Evolutionary conservation across 805 yeast genomes (phyloP), one percentile per base, ranked within the genome.

Genomic region (Martiniozyma abietophila): DNA sequence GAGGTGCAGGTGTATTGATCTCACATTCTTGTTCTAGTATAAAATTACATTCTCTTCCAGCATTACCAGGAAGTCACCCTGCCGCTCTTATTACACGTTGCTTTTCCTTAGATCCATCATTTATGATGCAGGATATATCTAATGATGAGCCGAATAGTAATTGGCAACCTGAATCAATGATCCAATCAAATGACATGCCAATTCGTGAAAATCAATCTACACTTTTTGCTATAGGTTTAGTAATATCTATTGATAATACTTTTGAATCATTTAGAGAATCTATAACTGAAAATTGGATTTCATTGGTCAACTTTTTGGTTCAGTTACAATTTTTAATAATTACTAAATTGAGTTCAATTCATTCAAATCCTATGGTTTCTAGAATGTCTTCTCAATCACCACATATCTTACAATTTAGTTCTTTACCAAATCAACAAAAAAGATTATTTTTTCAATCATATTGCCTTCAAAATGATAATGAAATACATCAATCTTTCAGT

Each of bases 1-100:
- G 79, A 9, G 65, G 70, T 33, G 48, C 49, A 35, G 77, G 78
- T 1, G 53, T 72, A 21, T 71, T 74, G 7, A 54, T 68, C 6
- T 67, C 60, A 38, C 75, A 71, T 36, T 50, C 58, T 12, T 56
- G 58, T 14, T 50, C 61, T 16, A 50, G 64, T 9, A 66, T 72
- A 4, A 72, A 72, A 40, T 46, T 71, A 2, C 76, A 72, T 48
- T 42, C 56, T 28, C 49, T 72, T 12, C 75, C 75, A 2, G 49
- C 62, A 1, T 43, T 69, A 14, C 54, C 61, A 17, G 54, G 57
- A 18, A 35, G 26, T 17, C 53, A 53, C 47, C 54, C 62, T 3
- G 49, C 52, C 23, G 61, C 71, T 4, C 47, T 72, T 15, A 49
- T 72, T 24, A 65, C 78, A 0, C 49, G 67, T 34, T 47, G 70